These are phyloP conservation scores for Rhodotorula babjevae DNA, from an alignment of 768 basidiomycete genomes.

Conservation along the genomic window DNA sequence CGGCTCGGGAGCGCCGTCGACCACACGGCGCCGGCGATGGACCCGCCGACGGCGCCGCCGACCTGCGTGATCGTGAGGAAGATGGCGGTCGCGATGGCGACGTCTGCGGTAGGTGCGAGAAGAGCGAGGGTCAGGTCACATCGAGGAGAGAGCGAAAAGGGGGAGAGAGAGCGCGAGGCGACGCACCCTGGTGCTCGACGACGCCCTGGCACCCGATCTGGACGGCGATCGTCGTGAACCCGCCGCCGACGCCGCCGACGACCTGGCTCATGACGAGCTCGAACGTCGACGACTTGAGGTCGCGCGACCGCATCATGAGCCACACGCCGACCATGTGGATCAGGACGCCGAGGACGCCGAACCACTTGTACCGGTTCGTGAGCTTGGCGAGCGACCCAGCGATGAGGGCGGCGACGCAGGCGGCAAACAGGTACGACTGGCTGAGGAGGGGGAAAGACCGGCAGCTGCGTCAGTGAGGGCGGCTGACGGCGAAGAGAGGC, in stretches of 20 bases:
- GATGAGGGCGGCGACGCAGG: slow-evolving; percentile 37
- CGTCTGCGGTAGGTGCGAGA: slow-evolving; percentile 18
- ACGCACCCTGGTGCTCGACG: slow-evolving; percentile 35
- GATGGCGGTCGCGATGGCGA: slow-evolving; percentile 42
- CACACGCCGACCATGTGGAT: slow-evolving; percentile 40
- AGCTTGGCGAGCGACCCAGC: slow-evolving; percentile 36
- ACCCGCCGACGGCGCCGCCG: slow-evolving; percentile 42
- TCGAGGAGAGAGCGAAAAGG: too few relatives aligned
- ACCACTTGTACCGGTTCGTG: slow-evolving; percentile 41
- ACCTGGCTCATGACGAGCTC: slow-evolving; percentile 41
- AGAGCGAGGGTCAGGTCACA: not conserved
- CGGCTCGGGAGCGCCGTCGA: slow-evolving; percentile 35
- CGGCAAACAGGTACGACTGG: slow-evolving; percentile 42
- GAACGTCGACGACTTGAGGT: slow-evolving; percentile 38
- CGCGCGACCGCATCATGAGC: slow-evolving; percentile 42
- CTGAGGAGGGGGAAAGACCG: slow-evolving; percentile 1
- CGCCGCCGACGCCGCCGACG: slow-evolving; percentile 39
- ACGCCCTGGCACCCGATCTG: slow-evolving; percentile 42
- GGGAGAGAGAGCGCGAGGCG: too few relatives aligned
- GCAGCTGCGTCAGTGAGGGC: not conserved
- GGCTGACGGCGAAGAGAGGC: not conserved
- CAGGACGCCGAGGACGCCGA: slow-evolving; percentile 39
- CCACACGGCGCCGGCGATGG: slow-evolving; percentile 42
- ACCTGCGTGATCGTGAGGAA: slow-evolving; percentile 43
- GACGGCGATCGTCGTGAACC: slow-evolving; percentile 38